Percentiles rank a stretch among this genome's conserved stretches.
These are phyloP conservation scores for Talaromyces thailandensis DNA, from an alignment of 495 filamentous ascomycete genomes.

Conservation along the genomic window DNA sequence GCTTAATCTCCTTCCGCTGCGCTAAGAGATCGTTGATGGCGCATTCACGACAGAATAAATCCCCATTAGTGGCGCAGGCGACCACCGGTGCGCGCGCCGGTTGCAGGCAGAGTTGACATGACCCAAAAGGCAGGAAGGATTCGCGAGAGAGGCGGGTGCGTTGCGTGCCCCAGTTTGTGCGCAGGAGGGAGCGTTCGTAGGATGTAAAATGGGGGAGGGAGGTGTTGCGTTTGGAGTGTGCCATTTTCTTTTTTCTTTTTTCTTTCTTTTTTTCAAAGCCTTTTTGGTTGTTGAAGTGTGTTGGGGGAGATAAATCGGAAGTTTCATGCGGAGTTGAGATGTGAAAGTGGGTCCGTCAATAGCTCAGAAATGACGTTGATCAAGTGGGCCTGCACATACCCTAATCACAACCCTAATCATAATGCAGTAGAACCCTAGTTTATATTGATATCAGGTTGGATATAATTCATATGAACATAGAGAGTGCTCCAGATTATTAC, in stretches of 20 bases:
- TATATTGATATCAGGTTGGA: too few relatives aligned
- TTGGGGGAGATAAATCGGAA: background rate
- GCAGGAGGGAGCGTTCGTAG: constrained; percentile 76
- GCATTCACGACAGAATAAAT: constrained; percentile 96
- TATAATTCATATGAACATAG: too few relatives aligned
- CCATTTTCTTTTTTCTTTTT: constrained; percentile 18
- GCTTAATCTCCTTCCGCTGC: constrained; percentile 88
- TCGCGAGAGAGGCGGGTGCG: constrained; percentile 83
- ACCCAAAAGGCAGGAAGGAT: constrained; percentile 87
- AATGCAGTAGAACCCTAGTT: too few relatives aligned
- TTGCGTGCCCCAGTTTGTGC: constrained; percentile 70
- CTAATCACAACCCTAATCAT: background rate
- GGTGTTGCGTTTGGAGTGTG: constrained; percentile 78
- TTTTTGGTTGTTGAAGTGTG: background rate
- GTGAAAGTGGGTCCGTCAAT: background rate
- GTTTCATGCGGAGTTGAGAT: background rate
- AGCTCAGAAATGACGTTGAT: background rate
- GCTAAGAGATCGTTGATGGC: constrained; percentile 82
- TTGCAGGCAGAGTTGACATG: constrained; percentile 82
- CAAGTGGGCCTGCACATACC: background rate
- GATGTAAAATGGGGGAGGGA: constrained; percentile 94
- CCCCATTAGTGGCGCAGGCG: constrained; percentile 61
- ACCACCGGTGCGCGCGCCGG: constrained; percentile 81
- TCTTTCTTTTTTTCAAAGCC: background rate
- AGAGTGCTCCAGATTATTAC: too few relatives aligned